Percentiles rank a stretch among this genome's conserved stretches.
phyloP scores from a whole-genome alignment of 805 yeast genomes.

The Isabelozyma rhagii region DNA sequence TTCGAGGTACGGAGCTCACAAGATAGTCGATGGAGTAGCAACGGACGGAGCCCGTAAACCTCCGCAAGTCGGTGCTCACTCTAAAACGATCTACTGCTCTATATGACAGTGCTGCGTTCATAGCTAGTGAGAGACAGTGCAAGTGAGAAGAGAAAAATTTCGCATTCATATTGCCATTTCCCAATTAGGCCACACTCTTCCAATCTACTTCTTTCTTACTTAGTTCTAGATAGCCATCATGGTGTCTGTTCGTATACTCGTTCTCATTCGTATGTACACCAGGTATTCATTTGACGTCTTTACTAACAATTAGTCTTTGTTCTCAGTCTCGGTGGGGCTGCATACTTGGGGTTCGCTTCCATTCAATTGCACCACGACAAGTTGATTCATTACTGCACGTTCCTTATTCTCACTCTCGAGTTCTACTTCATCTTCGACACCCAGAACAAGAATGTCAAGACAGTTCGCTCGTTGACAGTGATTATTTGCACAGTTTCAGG shows the following conservation, averaged over 20 bases:
- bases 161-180: not conserved
- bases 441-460: slow-evolving; percentile 22
- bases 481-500: slow-evolving; percentile 46
- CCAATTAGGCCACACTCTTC: not conserved
- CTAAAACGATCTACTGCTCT: too few relatives aligned
- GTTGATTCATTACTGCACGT: slow-evolving; percentile 45
- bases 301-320: slow-evolving; percentile 23
- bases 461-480: slow-evolving; percentile 32
- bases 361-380: slow-evolving; percentile 50
- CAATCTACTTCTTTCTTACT: not conserved
- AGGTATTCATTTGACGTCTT: not conserved
- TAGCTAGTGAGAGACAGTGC: too few relatives aligned
- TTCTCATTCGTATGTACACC: slow-evolving; percentile 16
- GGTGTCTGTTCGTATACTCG: slow-evolving; percentile 16
- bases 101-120: not conserved
- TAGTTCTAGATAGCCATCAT: slow-evolving; percentile 2
- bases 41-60: not conserved
- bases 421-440: slow-evolving; percentile 46
- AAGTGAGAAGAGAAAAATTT: not conserved
- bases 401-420: slow-evolving; percentile 45
- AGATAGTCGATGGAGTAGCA: slow-evolving; percentile 5
- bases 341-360: slow-evolving; percentile 51
- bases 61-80: not conserved
- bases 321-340: slow-evolving; percentile 24
- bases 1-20: slow-evolving; percentile 2